Percentiles rank a stretch among this genome's conserved stretches.
Evolutionary conservation across 2,329 filamentous ascomycete species (phyloP).

Genomic region (Ophiostoma australiae): DNA sequence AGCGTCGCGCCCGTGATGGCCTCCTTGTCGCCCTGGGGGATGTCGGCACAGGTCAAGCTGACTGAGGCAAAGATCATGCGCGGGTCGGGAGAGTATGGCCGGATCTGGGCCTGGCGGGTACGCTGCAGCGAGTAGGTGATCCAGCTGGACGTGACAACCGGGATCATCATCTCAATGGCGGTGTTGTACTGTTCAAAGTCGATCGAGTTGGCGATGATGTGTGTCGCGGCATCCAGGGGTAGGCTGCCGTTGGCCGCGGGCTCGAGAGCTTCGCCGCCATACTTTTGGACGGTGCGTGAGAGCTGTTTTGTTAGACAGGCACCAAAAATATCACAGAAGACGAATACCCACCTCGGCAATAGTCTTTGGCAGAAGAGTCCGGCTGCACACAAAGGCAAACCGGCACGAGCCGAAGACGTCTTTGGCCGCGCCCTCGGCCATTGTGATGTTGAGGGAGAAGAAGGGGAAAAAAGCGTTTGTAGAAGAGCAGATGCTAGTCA

Average conservation of each 20-base stretch:
- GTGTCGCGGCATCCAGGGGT: conserved; percentile 46
- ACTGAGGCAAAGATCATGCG: conserved; percentile 85
- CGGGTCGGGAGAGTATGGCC: conserved; percentile 86
- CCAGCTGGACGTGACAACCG: conserved; percentile 80
- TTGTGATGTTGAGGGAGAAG: conserved; percentile 19
- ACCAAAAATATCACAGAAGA: neutral
- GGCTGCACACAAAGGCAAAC: conserved; percentile 45
- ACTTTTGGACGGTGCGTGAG: conserved; percentile 41
- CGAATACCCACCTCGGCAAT: conserved; percentile 38
- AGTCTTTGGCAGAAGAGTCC: conserved; percentile 37
- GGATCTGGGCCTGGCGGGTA: conserved; percentile 67
- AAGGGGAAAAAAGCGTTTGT: neutral
- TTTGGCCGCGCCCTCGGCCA: conserved; percentile 34
- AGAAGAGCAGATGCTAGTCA: neutral
- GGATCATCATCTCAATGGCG: conserved; percentile 70
- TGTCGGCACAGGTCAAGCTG: conserved; percentile 73
- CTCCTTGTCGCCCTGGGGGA: conserved; percentile 83
- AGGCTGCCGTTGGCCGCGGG: conserved; percentile 47
- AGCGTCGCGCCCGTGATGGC: conserved; percentile 85
- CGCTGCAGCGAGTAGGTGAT: conserved; percentile 65
- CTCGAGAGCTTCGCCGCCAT: conserved; percentile 49
- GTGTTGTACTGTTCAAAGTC: conserved; percentile 85
- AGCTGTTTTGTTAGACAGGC: conserved; percentile 35
- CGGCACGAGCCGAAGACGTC: conserved; percentile 41
- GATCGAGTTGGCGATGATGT: conserved; percentile 65